A percentile compares a stretch with the other conserved stretches of the same genome.
Evolutionary conservation across 2,329 filamentous ascomycete genomes (phyloP).

Genomic region (Capronia americana): DNA sequence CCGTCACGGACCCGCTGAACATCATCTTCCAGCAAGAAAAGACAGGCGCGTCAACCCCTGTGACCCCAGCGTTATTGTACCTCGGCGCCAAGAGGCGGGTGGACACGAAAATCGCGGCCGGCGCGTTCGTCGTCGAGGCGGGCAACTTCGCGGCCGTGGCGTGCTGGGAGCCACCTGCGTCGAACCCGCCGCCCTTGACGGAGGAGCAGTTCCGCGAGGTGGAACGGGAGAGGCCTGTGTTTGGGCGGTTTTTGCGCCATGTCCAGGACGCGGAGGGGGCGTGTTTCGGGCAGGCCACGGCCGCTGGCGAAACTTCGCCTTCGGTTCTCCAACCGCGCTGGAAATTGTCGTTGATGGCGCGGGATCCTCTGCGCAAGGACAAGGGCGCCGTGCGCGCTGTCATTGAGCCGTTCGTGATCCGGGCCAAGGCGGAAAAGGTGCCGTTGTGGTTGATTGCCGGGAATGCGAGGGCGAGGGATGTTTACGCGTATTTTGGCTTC

Average conservation of each 20-base stretch:
- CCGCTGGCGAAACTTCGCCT: no score
- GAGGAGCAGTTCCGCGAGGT: conserved; percentile 19
- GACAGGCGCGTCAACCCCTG: conserved; percentile 8
- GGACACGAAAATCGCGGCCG: conserved; percentile 27
- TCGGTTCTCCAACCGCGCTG: conserved; percentile 18
- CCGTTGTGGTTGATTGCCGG: conserved; percentile 36
- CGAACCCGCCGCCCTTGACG: conserved; percentile 11
- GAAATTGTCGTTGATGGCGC: conserved; percentile 33
- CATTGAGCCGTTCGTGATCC: conserved; percentile 34
- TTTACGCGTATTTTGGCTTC: conserved; percentile 39
- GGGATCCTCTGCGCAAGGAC: conserved; percentile 30
- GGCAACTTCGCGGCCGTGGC: conserved; percentile 33
- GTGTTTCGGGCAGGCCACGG: conserved; percentile 3
- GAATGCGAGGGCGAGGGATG: conserved; percentile 33
- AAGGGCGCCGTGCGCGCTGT: conserved; percentile 37
- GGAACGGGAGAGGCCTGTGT: conserved; percentile 23
- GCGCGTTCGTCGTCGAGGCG: conserved; percentile 29
- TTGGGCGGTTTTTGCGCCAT: conserved; percentile 25
- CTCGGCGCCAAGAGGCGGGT: conserved; percentile 16
- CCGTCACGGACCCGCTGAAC: conserved; percentile 25
- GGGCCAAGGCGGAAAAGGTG: conserved; percentile 27
- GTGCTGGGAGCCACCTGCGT: conserved; percentile 34
- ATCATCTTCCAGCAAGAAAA: conserved; percentile 35
- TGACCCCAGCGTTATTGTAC: conserved; percentile 26
- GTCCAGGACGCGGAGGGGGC: conserved; percentile 13